Percentiles rank a stretch among this genome's conserved stretches.
These are phyloP conservation scores for Platanthera zijinensis DNA, from an alignment of 106 monocot genomes.

Conservation along the genomic window DNA sequence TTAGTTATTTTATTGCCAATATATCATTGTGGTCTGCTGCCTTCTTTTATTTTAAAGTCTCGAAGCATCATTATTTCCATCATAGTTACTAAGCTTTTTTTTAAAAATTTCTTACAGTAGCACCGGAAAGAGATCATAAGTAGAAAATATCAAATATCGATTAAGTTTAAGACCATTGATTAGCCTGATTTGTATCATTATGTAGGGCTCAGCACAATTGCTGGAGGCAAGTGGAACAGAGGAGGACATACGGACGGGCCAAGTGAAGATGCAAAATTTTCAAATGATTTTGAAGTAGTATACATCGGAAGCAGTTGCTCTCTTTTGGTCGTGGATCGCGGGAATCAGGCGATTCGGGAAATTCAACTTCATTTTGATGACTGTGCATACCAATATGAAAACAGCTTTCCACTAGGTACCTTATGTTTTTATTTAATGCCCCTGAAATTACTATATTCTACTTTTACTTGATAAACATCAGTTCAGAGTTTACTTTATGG, in stretches of 20 bases:
- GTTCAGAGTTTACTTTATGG: neutral
- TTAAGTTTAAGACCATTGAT: neutral
- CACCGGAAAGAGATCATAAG: neutral
- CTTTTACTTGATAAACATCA: neutral
- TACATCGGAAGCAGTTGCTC: constrained; percentile 95
- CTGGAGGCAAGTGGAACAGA: constrained; percentile 78
- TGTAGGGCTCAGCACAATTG: constrained; percentile 93
- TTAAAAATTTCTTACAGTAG: neutral
- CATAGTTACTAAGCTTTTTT: neutral
- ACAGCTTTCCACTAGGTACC: constrained; percentile 77
- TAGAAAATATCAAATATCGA: neutral
- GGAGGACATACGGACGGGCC: constrained; percentile 86
- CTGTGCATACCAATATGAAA: constrained; percentile 84
- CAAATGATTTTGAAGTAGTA: constrained; percentile 89
- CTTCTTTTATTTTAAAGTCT: neutral
- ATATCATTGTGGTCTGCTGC: neutral
- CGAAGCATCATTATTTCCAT: neutral
- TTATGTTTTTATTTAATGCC: neutral
- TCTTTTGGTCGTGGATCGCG: constrained; percentile 86
- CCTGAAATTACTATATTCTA: neutral
- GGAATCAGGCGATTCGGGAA: constrained; percentile 92
- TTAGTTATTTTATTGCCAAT: no score
- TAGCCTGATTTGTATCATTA: constrained; percentile 13
- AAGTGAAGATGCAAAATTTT: constrained; percentile 95
- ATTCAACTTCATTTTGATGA: constrained; percentile 94